Conservation (phyloP, 352 stramenopile genomes). For the Pythium apleroticum region DNA sequence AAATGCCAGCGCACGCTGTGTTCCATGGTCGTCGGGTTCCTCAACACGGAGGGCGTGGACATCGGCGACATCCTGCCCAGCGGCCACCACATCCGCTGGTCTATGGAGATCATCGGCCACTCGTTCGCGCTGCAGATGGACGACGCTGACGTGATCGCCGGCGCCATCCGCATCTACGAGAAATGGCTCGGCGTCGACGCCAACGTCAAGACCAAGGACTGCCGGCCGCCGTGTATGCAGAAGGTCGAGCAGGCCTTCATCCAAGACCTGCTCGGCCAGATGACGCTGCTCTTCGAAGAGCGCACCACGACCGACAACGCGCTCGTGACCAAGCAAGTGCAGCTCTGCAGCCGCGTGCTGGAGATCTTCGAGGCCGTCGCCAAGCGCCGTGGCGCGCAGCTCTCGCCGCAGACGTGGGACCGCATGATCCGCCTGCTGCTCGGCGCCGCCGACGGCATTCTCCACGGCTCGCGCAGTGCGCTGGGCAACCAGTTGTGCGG, state of each 20-base stretch:
- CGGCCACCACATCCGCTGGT: constrained; percentile 78
- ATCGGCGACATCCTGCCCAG: constrained; percentile 55
- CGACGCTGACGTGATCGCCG: constrained; percentile 79
- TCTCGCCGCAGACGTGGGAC: constrained; percentile 83
- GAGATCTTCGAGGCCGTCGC: constrained; percentile 77
- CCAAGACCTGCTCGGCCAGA: constrained; percentile 83
- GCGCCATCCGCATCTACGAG: constrained; percentile 78
- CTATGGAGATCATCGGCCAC: constrained; percentile 86
- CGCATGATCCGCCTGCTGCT: constrained; percentile 79
- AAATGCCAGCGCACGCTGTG: constrained; percentile 86
- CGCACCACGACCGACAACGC: constrained; percentile 38
- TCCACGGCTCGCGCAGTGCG: constrained; percentile 72
- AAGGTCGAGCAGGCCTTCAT: constrained; percentile 86
- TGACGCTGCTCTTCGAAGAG: constrained; percentile 88
- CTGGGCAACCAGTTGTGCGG: constrained; percentile 76
- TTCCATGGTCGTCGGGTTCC: constrained; percentile 74
- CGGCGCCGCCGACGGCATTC: constrained; percentile 67
- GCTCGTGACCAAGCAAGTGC: constrained; percentile 68
- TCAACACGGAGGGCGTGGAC: constrained; percentile 58
- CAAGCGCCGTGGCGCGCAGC: constrained; percentile 55
- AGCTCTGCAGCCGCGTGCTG: constrained; percentile 70
- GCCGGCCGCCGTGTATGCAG: constrained; percentile 70
- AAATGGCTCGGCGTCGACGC: constrained; percentile 73
- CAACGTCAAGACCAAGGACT: constrained; percentile 47
- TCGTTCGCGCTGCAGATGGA: constrained; percentile 86